Base-by-base conservation (phyloP, 202 grass and related monocot species). In the Schoenoplectus triqueter region DNA sequence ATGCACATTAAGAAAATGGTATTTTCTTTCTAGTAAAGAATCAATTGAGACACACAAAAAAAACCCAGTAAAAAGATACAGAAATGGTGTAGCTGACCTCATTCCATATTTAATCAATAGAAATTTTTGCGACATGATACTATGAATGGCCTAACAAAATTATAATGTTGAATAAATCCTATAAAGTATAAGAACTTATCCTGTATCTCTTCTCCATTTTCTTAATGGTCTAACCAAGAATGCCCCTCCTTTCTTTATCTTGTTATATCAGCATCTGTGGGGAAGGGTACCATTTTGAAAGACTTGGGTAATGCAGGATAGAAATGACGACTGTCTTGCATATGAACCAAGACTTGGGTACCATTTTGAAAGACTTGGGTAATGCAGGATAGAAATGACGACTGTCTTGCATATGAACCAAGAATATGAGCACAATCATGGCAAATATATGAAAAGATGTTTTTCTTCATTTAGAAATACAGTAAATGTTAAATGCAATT, bases 11-110 rank as follows among this genome's bases (percentile, higher is more conserved):
- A 75, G 74, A 59, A 78, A 13, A n/a, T 59, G n/a, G 21, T 78
- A 11, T 59, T 59, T 60, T 60, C 70, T 52, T 52, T 74, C 47
- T 74, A 52, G 17, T 72, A 42, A 48, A 48, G 7, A 71, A 47
- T 71, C 2, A 71, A 71, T 73, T 73, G 49, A 50, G 19, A 73
- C 31, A 42, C 65, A 41, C 31, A 66, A 64, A 39, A 42, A 64
- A 67, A 41, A 46, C 17, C 2, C 69, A 10, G 17, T 49, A 45
- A 20, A 2, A 21, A 52, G 46, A 74, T 13, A 22, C 3, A 70
- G 13, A 46, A n/a, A 46, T 46, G 67, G 21, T 40, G 64, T 40
- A 66, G 13, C 67, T 70, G 67, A 70, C 14, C 41, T 70, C 11
- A 70, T 70, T 70, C 67, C 2, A 17, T 70, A 46, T 70, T 7